Evolutionary conservation across 169 alveolate species (phyloP), one percentile per base, ranked within the genome.

Genomic region (Eimeria brunetti): DNA sequence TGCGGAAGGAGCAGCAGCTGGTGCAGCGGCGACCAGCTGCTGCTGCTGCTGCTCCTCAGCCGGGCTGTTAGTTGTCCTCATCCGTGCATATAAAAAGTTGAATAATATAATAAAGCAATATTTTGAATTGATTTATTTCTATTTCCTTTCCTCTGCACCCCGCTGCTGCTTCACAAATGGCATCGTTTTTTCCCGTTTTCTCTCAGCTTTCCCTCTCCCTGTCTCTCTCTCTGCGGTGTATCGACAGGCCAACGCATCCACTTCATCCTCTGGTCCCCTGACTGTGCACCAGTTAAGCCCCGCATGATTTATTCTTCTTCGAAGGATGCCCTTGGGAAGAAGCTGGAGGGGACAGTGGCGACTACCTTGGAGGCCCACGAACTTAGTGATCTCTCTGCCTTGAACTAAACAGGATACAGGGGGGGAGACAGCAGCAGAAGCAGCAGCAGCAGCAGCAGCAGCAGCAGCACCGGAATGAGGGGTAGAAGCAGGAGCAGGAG

Each of bases 231-330:
- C 6, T 51, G 27, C 0, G 33, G 56, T 20, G 16, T 80, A 20
- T 83, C n/a, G 56, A 41, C 86, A 81, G 92, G 92, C 71, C 84
- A 80, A 69, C 89, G 91, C 92, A 89, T 94, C 83, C 95, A 94
- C 88, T 94, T 94, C 96, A 81, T 97, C 41, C 94, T 97, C 85
- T 97, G 95, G 96, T 96, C 97, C 27, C 97, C 97, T 22, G 97
- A 97, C 81, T 75, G 71, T 73, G 97, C 97, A 44, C 96, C 95
- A 22, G 98, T 97, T 62, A 97, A 97, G 96, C 97, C 96, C 44
- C 92, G 97, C 44, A 97, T 97, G 98, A 96, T 95, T 36, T 97
- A 96, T 81, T 97, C 98, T 22, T 95, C 97, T 24, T 96, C 98
- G 20, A 97, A 97, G 96, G 98, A 96, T 49, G 97, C 97, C 14